phyloP scores from a whole-genome alignment of 805 yeast genomes.

The Wickerhamiella occidentalis region DNA sequence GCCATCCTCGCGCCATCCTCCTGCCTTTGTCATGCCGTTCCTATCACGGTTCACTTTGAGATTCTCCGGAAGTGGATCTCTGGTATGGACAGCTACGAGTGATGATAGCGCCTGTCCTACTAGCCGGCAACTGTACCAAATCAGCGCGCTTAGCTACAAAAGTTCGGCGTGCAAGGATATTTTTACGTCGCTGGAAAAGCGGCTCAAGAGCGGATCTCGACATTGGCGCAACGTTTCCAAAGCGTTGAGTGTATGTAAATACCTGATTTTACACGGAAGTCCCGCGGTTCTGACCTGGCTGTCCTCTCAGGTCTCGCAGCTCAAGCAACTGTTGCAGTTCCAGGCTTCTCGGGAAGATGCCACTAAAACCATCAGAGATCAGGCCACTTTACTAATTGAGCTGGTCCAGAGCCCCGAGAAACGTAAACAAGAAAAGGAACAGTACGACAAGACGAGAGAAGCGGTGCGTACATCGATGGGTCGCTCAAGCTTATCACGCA shows the following conservation, averaged over 20 bases:
- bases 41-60: constrained; percentile 8
- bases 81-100: constrained; percentile 20
- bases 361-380: constrained; percentile 25
- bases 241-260: constrained; percentile 21
- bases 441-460: constrained; percentile 23
- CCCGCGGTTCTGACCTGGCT: constrained; percentile 19
- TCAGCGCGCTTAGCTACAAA: constrained; percentile 15
- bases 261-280: constrained; percentile 21
- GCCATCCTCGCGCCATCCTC: not conserved
- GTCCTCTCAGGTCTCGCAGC: constrained; percentile 7
- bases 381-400: constrained; percentile 22
- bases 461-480: constrained; percentile 24
- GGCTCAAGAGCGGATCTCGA: constrained; percentile 17
- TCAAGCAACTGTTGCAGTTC: constrained; percentile 14
- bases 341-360: constrained; percentile 18
- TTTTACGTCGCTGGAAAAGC: constrained; percentile 17
- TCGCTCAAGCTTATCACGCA: constrained; percentile 19
- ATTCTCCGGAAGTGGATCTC: constrained; percentile 13
- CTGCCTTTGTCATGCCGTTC: constrained; percentile 4
- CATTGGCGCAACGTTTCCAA: constrained; percentile 24
- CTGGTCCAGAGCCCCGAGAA: constrained; percentile 22
- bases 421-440: constrained; percentile 22
- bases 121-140: constrained; percentile 19
- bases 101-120: constrained; percentile 21
- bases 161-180: constrained; percentile 17